These are phyloP conservation scores for Sarocladium strictum DNA, from an alignment of 2,329 filamentous ascomycete species.

Conservation along the genomic window DNA sequence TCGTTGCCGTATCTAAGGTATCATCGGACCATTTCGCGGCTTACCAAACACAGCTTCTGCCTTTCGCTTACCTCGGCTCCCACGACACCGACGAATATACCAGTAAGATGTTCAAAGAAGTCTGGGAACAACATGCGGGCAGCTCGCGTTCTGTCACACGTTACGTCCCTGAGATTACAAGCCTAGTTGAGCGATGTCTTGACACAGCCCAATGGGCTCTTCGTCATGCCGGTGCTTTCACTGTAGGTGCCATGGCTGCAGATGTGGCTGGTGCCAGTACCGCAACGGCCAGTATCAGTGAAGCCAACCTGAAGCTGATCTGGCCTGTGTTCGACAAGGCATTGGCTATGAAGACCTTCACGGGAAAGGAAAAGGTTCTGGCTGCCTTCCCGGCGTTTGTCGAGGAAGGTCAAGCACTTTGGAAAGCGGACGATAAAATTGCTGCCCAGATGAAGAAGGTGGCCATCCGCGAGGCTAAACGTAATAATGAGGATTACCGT, in stretches of 20 bases:
- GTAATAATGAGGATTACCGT: constrained; percentile 81
- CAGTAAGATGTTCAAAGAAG: constrained; percentile 70
- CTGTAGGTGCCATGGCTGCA: constrained; percentile 66
- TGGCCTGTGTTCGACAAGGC: constrained; percentile 84
- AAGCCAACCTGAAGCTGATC: constrained; percentile 53
- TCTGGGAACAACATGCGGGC: constrained; percentile 88
- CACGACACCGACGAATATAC: constrained; percentile 81
- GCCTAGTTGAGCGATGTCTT: constrained; percentile 60
- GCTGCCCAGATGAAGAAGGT: constrained; percentile 72
- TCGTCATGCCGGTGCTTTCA: constrained; percentile 80
- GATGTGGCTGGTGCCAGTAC: constrained; percentile 57
- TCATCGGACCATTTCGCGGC: constrained; percentile 83
- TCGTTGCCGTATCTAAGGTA: constrained; percentile 76
- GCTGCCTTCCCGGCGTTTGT: constrained; percentile 75
- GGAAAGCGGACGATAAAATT: constrained; percentile 45
- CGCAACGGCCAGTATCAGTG: constrained; percentile 52
- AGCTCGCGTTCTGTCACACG: constrained; percentile 75
- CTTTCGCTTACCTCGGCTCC: constrained; percentile 82
- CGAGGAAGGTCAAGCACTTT: constrained; percentile 54
- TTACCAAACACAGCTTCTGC: constrained; percentile 68
- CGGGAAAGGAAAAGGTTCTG: constrained; percentile 82
- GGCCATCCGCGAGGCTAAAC: constrained; percentile 77
- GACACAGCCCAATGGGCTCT: constrained; percentile 83
- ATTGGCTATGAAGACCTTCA: constrained; percentile 83
- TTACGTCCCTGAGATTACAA: constrained; percentile 77